phyloP scores from a whole-genome alignment of 257 asterid species.

The Solanum piurae region DNA sequence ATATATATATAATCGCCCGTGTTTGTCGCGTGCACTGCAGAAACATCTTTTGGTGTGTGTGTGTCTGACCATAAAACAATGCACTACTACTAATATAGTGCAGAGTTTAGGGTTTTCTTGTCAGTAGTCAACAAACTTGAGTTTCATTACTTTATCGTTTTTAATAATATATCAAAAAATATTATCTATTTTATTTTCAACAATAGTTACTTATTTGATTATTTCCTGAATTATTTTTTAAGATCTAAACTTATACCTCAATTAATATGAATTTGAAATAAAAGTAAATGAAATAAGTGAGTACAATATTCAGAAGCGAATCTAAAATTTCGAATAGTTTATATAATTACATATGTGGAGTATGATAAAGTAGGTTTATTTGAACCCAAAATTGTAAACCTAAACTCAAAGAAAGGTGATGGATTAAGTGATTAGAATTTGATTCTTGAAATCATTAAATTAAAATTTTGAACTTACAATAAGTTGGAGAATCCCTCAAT shows the following conservation, averaged over 20 bases:
- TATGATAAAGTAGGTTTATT: neutral
- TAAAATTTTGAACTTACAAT: too few relatives aligned
- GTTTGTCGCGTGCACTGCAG: constrained; percentile 50
- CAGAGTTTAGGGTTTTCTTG: neutral
- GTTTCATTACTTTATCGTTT: neutral
- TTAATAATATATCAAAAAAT: too few relatives aligned
- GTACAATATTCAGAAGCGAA: neutral
- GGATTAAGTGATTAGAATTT: neutral
- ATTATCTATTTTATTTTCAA: neutral
- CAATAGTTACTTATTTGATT: neutral
- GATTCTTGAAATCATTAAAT: neutral
- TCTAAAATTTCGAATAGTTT: too few relatives aligned
- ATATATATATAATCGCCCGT: constrained; percentile 17
- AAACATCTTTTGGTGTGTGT: neutral
- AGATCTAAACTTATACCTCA: neutral
- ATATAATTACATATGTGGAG: neutral
- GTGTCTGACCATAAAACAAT: neutral
- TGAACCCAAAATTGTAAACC: neutral
- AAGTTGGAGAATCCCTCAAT: neutral
- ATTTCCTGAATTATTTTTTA: too few relatives aligned
- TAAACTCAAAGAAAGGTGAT: neutral
- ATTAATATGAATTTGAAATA: too few relatives aligned
- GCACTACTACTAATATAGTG: neutral
- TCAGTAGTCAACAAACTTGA: neutral
- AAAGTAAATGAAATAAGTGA: neutral